Evolutionary conservation across 805 yeast species (phyloP).

Genomic region (Kodamaea lidongshanica): DNA sequence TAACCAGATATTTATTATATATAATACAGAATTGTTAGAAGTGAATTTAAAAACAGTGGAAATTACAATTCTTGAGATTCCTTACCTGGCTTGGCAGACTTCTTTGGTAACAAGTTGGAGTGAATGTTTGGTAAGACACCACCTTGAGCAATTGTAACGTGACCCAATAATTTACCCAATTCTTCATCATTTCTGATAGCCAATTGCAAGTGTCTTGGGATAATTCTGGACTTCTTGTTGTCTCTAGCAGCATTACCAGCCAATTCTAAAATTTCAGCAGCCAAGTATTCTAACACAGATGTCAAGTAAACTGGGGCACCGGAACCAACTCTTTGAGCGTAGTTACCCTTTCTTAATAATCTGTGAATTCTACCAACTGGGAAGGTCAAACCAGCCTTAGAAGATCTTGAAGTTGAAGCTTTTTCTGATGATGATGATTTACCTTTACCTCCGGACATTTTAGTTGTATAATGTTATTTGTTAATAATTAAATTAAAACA

Average conservation of each 20-base stretch:
- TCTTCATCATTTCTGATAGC: conserved; percentile 99
- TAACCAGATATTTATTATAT: too few relatives aligned
- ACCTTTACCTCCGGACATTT: conserved; percentile 82
- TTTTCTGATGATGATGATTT: conserved; percentile 84
- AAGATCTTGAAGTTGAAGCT: conserved; percentile 96
- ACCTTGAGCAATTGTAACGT: conserved; percentile 88
- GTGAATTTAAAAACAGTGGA: conserved; percentile 2
- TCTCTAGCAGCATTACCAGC: conserved; percentile 99
- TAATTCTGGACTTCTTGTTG: conserved; percentile 56
- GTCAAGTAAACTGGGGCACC: conserved; percentile 99
- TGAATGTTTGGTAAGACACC: conserved; percentile 98
- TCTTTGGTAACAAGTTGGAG: conserved; percentile 83
- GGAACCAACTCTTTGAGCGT: conserved; percentile 98
- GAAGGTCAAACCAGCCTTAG: conserved; percentile 98
- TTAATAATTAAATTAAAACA: too few relatives aligned
- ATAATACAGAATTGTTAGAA: conserved; percentile 6
- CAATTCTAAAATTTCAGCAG: conserved; percentile 96
- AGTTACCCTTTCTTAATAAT: conserved; percentile 92
- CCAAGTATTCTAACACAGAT: conserved; percentile 92
- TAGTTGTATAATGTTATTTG: too few relatives aligned
- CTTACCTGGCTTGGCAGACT: conserved; percentile 53
- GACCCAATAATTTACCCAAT: conserved; percentile 89
- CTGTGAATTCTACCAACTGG: conserved; percentile 99
- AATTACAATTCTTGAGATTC: conserved; percentile 61
- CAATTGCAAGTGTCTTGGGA: conserved; percentile 96